Conservation (phyloP, 345 rosid species). For the Litchi chinensis region DNA sequence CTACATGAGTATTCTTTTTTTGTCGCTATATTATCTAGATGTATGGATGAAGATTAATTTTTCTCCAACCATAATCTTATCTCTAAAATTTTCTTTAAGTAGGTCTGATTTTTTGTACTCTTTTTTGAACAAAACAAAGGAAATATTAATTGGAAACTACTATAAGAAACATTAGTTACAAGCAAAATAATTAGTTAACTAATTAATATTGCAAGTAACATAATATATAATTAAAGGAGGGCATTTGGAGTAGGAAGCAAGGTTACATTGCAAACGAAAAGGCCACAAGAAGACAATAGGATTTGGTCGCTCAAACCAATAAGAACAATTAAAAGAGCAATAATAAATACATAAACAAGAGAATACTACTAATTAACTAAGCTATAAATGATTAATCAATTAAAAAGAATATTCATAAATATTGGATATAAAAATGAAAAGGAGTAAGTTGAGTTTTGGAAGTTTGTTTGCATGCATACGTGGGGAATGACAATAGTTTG, state of each 20-base stretch:
- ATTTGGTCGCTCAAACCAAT: slow-evolving; percentile 40
- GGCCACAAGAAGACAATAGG: slow-evolving; percentile 34
- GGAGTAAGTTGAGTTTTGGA: slow-evolving; percentile 29
- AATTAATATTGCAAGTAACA: neutral
- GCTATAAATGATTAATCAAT: neutral
- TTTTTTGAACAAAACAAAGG: neutral
- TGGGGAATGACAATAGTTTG: slow-evolving; percentile 22
- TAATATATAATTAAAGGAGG: slow-evolving; percentile 1
- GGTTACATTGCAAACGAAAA: slow-evolving; percentile 19
- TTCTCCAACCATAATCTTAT: neutral
- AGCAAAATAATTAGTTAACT: neutral
- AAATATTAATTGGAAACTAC: neutral
- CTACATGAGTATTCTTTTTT: neutral
- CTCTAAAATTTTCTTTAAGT: slow-evolving; percentile 5
- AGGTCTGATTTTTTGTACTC: slow-evolving; percentile 18
- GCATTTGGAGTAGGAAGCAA: slow-evolving; percentile 28
- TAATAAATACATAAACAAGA: neutral
- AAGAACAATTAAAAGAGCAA: neutral
- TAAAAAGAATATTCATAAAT: neutral
- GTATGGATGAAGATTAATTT: neutral
- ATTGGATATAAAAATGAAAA: neutral
- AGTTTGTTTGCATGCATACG: slow-evolving; percentile 33
- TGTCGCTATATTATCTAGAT: too few species aligned
- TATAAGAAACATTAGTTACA: neutral
- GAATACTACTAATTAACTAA: neutral